Percentiles rank a stretch among this genome's conserved stretches.
phyloP scores from a whole-genome alignment of 2,329 filamentous ascomycete species.

The Fusarium transvaalense region DNA sequence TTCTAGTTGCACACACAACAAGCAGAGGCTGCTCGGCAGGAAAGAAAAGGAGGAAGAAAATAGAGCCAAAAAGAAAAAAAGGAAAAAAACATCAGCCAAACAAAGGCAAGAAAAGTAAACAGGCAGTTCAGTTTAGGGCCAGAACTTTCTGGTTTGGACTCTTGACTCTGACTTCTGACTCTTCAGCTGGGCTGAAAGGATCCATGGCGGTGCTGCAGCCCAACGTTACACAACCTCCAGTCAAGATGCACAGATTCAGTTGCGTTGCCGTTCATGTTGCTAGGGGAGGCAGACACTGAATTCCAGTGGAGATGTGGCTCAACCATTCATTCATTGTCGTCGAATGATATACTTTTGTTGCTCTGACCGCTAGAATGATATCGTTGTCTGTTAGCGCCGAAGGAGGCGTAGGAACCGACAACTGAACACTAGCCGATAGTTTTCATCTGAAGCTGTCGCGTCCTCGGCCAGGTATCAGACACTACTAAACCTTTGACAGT shows the following conservation, averaged over 20 bases:
- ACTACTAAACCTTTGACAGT: constrained; percentile 2
- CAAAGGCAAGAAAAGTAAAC: constrained; percentile 15
- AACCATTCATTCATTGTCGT: not conserved
- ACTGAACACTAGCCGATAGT: not conserved
- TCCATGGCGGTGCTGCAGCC: constrained; percentile 39
- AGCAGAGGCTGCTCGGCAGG: not conserved
- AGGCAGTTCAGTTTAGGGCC: constrained; percentile 10
- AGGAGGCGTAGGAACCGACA: not conserved
- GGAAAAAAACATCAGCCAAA: too few relatives aligned
- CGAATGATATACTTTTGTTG: constrained; percentile 9
- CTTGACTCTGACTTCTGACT: constrained; percentile 9
- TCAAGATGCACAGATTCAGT: constrained; percentile 29
- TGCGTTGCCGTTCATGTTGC: constrained; percentile 26
- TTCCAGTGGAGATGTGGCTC: constrained; percentile 32
- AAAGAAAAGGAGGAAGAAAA: constrained; percentile 3
- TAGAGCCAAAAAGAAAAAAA: constrained; percentile 11
- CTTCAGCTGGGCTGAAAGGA: constrained; percentile 34
- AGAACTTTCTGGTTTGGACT: constrained; percentile 4
- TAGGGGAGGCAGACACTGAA: constrained; percentile 31
- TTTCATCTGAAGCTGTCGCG: not conserved
- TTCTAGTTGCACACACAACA: constrained; percentile 15
- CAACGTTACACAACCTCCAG: constrained; percentile 42
- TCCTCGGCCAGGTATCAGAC: not conserved
- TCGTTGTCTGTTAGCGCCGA: constrained; percentile 22
- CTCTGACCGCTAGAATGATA: constrained; percentile 38